Evolutionary conservation across 2,329 filamentous ascomycete genomes (phyloP).

Genomic region (Xylaria sp.): DNA sequence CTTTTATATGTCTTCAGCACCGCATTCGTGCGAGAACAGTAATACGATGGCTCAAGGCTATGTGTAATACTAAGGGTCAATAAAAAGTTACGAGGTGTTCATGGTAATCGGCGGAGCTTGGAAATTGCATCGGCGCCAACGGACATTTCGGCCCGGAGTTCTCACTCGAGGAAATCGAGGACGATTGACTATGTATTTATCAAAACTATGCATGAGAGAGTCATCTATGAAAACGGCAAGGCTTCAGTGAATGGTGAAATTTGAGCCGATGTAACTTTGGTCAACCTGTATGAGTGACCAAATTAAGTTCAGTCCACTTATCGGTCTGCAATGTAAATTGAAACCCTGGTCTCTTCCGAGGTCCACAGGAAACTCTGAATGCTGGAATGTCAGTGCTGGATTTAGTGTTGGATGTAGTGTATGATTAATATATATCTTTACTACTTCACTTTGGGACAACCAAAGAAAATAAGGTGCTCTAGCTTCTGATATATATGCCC

Average conservation of each 20-base stretch:
- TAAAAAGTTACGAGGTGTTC: conserved; percentile 45
- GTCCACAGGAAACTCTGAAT: neutral
- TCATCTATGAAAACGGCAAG: conserved; percentile 23
- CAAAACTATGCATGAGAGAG: conserved; percentile 32
- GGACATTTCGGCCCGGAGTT: conserved; percentile 37
- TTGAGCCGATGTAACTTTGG: neutral
- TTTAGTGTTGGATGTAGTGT: too few relatives aligned
- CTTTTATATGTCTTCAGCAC: conserved; percentile 29
- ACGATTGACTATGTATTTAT: conserved; percentile 30
- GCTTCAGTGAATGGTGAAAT: conserved; percentile 18
- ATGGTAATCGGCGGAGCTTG: conserved; percentile 42
- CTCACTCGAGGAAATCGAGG: conserved; percentile 19
- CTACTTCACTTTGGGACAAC: neutral
- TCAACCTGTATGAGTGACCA: neutral
- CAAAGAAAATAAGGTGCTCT: neutral
- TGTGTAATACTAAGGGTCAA: conserved; percentile 46
- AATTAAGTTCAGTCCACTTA: neutral
- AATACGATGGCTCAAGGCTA: conserved; percentile 39
- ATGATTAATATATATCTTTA: neutral
- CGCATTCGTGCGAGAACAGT: conserved; percentile 40
- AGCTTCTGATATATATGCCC: neutral
- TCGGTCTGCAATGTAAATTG: neutral
- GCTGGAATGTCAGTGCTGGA: too few relatives aligned
- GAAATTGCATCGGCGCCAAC: conserved; percentile 44
- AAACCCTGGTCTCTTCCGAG: neutral